These are phyloP conservation scores for Fusarium decemcellulare DNA, from an alignment of 2,329 filamentous ascomycete genomes.

Conservation along the genomic window DNA sequence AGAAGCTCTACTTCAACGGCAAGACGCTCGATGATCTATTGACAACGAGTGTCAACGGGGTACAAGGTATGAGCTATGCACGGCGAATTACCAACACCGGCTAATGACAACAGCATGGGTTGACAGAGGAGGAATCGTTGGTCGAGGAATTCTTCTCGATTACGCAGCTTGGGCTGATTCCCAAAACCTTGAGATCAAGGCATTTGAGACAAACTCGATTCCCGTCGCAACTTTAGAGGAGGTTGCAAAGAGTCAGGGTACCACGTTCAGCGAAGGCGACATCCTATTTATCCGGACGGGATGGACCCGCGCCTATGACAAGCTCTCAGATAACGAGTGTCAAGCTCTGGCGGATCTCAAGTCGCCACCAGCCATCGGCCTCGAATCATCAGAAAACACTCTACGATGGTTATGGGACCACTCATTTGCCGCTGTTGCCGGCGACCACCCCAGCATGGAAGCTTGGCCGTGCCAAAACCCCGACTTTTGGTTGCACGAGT, in stretches of 20 bases:
- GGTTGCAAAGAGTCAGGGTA: slow-evolving; percentile 60
- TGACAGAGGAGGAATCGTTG: slow-evolving; percentile 59
- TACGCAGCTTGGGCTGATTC: slow-evolving; percentile 61
- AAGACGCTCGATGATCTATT: slow-evolving; percentile 60
- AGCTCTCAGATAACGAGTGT: slow-evolving; percentile 54
- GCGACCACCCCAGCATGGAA: slow-evolving; percentile 68
- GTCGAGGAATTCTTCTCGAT: slow-evolving; percentile 67
- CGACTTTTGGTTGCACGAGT: slow-evolving; percentile 57
- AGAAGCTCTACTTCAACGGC: slow-evolving; percentile 53
- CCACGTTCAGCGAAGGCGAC: slow-evolving; percentile 63
- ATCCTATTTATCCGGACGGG: slow-evolving; percentile 70
- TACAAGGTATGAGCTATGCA: slow-evolving; percentile 38
- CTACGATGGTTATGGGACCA: slow-evolving; percentile 72
- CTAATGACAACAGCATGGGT: slow-evolving; percentile 22
- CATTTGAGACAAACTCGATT: slow-evolving; percentile 60
- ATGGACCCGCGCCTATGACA: slow-evolving; percentile 61
- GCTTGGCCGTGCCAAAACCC: slow-evolving; percentile 58
- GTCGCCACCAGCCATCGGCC: slow-evolving; percentile 54
- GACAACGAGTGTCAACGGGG: slow-evolving; percentile 48
- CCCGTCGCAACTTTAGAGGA: slow-evolving; percentile 58
- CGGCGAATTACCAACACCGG: fast-evolving
- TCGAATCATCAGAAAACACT: slow-evolving; percentile 63
- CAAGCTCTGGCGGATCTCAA: slow-evolving; percentile 50
- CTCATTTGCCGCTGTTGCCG: slow-evolving; percentile 67
- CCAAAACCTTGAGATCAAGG: slow-evolving; percentile 53